Base-by-base conservation (phyloP, 352 stramenopile genomes). In the Pythium brachiatum region DNA sequence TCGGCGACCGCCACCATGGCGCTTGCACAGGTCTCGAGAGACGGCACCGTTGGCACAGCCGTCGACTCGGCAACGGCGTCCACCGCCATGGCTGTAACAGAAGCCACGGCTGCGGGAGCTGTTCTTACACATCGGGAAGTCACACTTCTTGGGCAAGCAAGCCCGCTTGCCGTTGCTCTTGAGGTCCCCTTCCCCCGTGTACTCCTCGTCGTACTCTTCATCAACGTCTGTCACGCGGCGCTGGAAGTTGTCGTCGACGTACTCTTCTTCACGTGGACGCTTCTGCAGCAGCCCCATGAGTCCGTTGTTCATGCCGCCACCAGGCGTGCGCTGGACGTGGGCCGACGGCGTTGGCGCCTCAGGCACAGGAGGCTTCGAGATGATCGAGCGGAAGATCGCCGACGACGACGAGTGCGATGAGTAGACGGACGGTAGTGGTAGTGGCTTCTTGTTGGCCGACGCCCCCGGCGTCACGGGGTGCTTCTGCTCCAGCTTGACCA, bases 101-200 rank as follows among this genome's bases (percentile, higher is more conserved):
- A 90, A 92, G 47, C 83, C 83, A 41, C 83, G 83, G 57, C 77
- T 88, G 44, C 83, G 80, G 18, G 83, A 88, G 60, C 75, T 86
- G 78, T 92, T 92, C 69, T 89, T 89, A 75, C 83, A 92, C 78
- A 92, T 84, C 9, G 83, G 83, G 48, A 92, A 92, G 69, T 90
- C 81, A 65, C 83, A 92, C 59, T 91, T 91, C 74, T 90, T 91
- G 20, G 81, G 81, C 43, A 88, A 84, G 55, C 77, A 87, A 29
- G 82, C 69, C 41, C 81, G 81, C 73, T 90, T 90, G 55, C 50
- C 62, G 46, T 39, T 44, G 16, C 38, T 47, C 29, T 23, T 43
- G 26, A 36, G 54, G 5, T 16, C 54, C 15, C 52, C 62, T 20
- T 68, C 52, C 5, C 29, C 53, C 4, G 54, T 21, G 18, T 21